phyloP scores from a whole-genome alignment of 2,329 filamentous ascomycete genomes.

The Trichoderma sp. region DNA sequence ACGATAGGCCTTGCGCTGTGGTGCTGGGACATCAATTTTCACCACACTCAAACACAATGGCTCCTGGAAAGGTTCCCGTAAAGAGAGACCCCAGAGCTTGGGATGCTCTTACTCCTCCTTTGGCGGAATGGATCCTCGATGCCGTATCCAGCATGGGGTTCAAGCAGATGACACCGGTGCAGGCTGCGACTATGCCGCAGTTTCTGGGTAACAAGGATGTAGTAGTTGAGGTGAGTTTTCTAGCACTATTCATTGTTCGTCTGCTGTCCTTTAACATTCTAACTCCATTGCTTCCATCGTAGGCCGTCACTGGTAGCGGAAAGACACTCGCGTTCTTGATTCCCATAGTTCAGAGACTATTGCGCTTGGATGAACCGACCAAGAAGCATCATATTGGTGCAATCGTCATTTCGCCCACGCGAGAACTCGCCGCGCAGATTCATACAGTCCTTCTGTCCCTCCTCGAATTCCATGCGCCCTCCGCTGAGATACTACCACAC shows the following conservation, averaged over 20 bases:
- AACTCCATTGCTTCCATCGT: not conserved
- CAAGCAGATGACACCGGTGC: constrained; percentile 86
- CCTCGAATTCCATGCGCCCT: constrained; percentile 78
- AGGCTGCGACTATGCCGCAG: constrained; percentile 84
- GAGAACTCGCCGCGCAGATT: constrained; percentile 90
- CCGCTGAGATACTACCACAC: constrained; percentile 61
- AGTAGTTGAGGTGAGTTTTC: constrained; percentile 67
- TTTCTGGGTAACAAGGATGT: constrained; percentile 90
- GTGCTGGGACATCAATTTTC: not conserved
- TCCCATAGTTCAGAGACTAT: constrained; percentile 76
- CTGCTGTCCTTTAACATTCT: not conserved
- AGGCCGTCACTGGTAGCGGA: constrained; percentile 86
- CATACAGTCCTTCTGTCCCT: constrained; percentile 75
- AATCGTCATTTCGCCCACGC: constrained; percentile 86
- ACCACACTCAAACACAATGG: constrained; percentile 29
- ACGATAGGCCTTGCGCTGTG: not conserved
- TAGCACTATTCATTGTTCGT: not conserved
- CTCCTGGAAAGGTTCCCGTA: constrained; percentile 32
- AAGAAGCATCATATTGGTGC: constrained; percentile 88
- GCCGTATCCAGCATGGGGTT: constrained; percentile 84
- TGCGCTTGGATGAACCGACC: constrained; percentile 75
- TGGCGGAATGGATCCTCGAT: constrained; percentile 74
- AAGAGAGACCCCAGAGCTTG: constrained; percentile 51
- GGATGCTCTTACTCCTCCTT: constrained; percentile 39
- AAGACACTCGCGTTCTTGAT: constrained; percentile 87